Conservation (phyloP, 257 asterid species). For the Ehretia macrophylla region DNA sequence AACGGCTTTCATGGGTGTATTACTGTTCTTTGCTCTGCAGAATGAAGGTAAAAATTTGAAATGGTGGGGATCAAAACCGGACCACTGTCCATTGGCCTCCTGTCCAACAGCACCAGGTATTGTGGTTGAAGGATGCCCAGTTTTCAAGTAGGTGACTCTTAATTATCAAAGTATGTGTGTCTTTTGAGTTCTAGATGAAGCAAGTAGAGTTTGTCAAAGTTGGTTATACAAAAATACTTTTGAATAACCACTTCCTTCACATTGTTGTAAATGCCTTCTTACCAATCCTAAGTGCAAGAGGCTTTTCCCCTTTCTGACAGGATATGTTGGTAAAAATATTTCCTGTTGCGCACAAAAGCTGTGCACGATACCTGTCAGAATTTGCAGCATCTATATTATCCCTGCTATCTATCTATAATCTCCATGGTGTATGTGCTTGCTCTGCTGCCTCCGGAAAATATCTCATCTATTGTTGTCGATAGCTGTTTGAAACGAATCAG, state of each 20-base stretch:
- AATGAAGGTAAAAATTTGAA: constrained; percentile 62
- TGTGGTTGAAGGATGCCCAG: constrained; percentile 67
- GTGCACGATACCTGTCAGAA: too few relatives aligned
- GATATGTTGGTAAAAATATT: too few relatives aligned
- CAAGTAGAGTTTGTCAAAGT: not conserved
- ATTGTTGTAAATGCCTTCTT: not conserved
- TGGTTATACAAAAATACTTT: constrained; percentile 1
- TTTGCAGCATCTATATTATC: too few relatives aligned
- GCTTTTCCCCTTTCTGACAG: not conserved
- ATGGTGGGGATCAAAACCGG: constrained; percentile 90
- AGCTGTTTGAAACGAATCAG: too few relatives aligned
- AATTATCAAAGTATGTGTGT: not conserved
- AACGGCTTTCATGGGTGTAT: constrained; percentile 91
- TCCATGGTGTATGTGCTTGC: too few relatives aligned
- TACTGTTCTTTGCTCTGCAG: constrained; percentile 68
- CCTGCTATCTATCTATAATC: too few relatives aligned
- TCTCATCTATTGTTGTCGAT: too few relatives aligned
- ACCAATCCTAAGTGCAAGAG: not conserved
- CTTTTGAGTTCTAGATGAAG: not conserved
- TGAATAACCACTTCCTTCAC: not conserved
- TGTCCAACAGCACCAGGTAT: constrained; percentile 94
- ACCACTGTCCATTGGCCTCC: constrained; percentile 84
- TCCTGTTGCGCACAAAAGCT: too few relatives aligned
- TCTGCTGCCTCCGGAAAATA: too few relatives aligned
- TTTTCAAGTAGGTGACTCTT: constrained; percentile 39